Evolutionary conservation across 139 green algal species (phyloP).

Genomic region (Tetraselmis chui): DNA sequence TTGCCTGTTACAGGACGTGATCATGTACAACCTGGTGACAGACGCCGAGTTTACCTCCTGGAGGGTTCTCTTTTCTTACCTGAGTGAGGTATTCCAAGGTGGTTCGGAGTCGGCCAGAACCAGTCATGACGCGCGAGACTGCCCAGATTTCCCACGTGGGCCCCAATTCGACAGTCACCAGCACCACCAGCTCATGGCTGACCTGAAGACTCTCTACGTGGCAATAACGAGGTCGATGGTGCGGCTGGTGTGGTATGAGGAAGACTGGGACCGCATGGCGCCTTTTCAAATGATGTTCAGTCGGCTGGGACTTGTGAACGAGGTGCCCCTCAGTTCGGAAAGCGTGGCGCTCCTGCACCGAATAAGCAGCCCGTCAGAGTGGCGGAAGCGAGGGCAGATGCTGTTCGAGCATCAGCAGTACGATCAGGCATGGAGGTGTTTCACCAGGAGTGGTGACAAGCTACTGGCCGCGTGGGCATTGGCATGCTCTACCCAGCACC

Average conservation of each 20-base stretch:
- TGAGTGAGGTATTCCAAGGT: conserved; percentile 4
- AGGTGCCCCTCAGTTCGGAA: not conserved
- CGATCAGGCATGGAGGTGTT: not conserved
- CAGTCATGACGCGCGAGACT: too few species aligned
- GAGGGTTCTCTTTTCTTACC: not conserved
- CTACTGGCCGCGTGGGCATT: not conserved
- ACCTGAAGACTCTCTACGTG: conserved; percentile 30
- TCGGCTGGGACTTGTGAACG: conserved; percentile 1
- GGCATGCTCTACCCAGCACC: not conserved
- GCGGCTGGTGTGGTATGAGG: conserved; percentile 16
- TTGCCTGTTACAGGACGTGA: not conserved
- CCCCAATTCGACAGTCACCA: conserved; percentile 16
- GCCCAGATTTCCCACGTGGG: not conserved
- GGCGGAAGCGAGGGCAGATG: not conserved
- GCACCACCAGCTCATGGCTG: conserved; percentile 6
- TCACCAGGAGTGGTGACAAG: not conserved
- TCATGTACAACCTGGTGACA: not conserved
- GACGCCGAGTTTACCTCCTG: not conserved
- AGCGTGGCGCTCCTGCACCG: not conserved
- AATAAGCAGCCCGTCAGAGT: not conserved
- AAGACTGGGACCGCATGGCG: not conserved
- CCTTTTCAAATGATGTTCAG: conserved; percentile 7
- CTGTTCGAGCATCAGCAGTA: not conserved
- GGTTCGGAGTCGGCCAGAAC: not conserved
- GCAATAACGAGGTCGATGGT: conserved; percentile 10